phyloP scores from a whole-genome alignment of 306 rosid species.

The Casuarina cunninghamiana region DNA sequence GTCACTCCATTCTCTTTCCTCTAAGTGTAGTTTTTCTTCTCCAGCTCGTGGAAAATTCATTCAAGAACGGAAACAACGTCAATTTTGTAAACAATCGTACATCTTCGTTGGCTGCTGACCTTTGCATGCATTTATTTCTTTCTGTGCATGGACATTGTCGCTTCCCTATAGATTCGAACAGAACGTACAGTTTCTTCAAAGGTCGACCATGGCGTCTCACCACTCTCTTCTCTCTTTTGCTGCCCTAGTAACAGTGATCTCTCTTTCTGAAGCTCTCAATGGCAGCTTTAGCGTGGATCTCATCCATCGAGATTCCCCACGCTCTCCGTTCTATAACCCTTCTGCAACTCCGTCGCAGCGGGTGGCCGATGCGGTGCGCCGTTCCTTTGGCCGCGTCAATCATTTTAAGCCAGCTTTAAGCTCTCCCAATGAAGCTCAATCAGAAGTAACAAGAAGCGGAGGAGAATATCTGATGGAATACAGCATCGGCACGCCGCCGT shows the following conservation, averaged over 20 bases:
- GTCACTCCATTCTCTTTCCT: too few relatives aligned
- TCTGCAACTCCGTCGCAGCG: constrained; percentile 10
- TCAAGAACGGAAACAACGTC: too few relatives aligned
- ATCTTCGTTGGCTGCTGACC: background rate
- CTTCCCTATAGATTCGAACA: too few relatives aligned
- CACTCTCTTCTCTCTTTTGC: background rate
- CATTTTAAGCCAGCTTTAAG: background rate
- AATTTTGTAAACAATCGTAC: too few relatives aligned
- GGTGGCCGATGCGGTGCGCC: background rate
- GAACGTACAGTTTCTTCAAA: background rate
- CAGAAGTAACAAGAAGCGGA: background rate
- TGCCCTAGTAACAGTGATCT: background rate
- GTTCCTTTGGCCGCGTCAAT: constrained; percentile 17
- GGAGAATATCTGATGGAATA: constrained; percentile 49
- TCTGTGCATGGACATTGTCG: background rate
- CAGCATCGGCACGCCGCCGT: constrained; percentile 58
- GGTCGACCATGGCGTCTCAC: background rate
- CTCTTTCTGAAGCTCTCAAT: background rate
- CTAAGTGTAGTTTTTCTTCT: too few relatives aligned
- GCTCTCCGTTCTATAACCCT: constrained; percentile 4
- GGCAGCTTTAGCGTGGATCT: constrained; percentile 29
- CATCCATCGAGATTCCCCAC: constrained; percentile 7
- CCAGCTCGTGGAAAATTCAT: too few relatives aligned
- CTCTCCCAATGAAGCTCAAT: background rate
- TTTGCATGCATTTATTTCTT: too few relatives aligned